Percentiles rank a stretch among this genome's conserved stretches.
Conservation (phyloP, 352 stramenopile genomes). For the Globisporangium middletonii region DNA sequence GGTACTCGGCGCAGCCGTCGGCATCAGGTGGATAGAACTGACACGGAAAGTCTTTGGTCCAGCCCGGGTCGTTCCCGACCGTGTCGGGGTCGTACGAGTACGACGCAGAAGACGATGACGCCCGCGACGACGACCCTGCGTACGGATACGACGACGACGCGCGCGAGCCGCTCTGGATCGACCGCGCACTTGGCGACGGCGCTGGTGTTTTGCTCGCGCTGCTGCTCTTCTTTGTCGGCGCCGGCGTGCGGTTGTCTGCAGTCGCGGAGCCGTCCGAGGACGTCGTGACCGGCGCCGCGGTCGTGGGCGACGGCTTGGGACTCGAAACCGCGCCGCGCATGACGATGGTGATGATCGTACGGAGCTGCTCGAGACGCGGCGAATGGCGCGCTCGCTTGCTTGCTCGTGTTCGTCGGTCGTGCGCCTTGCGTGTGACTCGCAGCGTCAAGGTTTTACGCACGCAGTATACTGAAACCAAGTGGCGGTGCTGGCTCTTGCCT, state of each 20-base stretch:
- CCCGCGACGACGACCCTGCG: slow-evolving; percentile 7
- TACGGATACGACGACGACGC: slow-evolving; percentile 6
- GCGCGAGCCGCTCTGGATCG: neutral
- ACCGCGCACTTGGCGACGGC: neutral
- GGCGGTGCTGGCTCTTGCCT: too few relatives aligned
- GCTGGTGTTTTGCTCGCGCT: neutral
- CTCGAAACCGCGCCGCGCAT: neutral
- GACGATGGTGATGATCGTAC: too few relatives aligned
- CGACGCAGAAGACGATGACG: slow-evolving; percentile 11
- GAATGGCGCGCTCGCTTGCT: neutral
- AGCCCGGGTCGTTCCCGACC: slow-evolving; percentile 14
- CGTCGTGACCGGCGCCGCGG: neutral
- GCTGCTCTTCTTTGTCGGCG: neutral
- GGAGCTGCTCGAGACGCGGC: neutral
- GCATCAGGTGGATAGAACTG: slow-evolving; percentile 35
- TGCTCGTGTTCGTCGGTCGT: neutral
- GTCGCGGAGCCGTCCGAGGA: slow-evolving; percentile 6
- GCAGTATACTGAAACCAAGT: too few relatives aligned
- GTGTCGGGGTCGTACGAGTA: slow-evolving; percentile 14
- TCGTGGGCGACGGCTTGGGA: neutral
- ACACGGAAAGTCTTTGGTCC: slow-evolving; percentile 20
- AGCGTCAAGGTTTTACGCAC: too few relatives aligned
- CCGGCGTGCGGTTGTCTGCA: slow-evolving; percentile 1
- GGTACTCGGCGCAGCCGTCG: slow-evolving; percentile 30
- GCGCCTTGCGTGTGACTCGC: too few relatives aligned